Evolutionary conservation across 257 asterid genomes (phyloP).

Genomic region (Nicotiana benthamiana): DNA sequence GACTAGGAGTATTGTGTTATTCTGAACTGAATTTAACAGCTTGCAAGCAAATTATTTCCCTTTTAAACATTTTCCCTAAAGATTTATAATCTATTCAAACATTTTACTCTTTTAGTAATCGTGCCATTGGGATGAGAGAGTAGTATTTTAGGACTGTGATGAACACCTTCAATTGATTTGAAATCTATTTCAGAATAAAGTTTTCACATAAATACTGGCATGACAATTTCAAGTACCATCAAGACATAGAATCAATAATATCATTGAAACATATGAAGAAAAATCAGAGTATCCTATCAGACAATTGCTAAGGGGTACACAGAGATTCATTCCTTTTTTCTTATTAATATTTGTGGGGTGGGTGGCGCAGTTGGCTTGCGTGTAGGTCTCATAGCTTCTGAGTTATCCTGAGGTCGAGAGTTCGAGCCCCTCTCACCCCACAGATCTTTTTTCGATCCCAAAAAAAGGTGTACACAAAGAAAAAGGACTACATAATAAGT

Average conservation of each 20-base stretch:
- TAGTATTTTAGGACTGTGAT: neutral
- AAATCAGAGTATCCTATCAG: neutral
- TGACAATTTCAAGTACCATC: neutral
- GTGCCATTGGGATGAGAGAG: neutral
- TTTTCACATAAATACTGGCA: neutral
- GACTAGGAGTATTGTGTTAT: neutral
- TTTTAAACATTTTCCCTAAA: no score
- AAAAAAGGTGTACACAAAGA: no score
- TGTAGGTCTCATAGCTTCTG: slow-evolving; percentile 27
- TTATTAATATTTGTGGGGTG: slow-evolving; percentile 35
- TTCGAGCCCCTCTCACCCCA: no score
- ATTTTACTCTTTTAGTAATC: neutral
- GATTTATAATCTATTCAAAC: neutral
- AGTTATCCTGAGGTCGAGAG: no score
- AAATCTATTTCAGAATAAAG: neutral
- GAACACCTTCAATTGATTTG: neutral
- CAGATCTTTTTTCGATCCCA: no score
- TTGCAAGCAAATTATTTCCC: no score
- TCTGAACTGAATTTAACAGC: no score
- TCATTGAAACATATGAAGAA: neutral
- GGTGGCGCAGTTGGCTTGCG: slow-evolving; percentile 99
- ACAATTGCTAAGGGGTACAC: neutral
- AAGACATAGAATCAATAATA: neutral
- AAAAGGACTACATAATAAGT: neutral
- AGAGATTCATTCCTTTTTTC: no score